Base-by-base conservation (phyloP, 768 basidiomycete genomes). In the Trametopsis cervina region DNA sequence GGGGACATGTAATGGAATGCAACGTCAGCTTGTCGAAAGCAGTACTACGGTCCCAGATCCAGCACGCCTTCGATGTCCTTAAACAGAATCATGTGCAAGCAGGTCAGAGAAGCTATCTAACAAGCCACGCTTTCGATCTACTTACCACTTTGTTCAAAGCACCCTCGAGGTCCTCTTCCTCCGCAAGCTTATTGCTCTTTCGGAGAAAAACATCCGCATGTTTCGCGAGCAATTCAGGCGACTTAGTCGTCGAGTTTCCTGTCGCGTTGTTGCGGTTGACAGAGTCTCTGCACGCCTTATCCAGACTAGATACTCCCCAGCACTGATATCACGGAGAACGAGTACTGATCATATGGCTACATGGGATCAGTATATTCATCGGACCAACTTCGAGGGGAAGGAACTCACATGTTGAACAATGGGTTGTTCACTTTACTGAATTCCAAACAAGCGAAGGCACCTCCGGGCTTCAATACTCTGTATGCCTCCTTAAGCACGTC, bases 61-160 rank as follows among this genome's bases (percentile, higher is more conserved):
- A n/a, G n/a, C n/a, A n/a, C n/a, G 74, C 97, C 94, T 63, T 94
- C 91, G 58, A 97, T 86, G 67, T 96, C 97, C 64, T 93, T 93
- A 86, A 99, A 96, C 42, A 98, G 70, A 12, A 89, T 76, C 93
- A 97, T 96, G 94, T 98, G 60, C 2, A 54, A 29, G 43, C 17
- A 15, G 29, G 29, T 33, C 7, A 33, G 29, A 33, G 15, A 15
- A 33, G 29, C 15, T 7, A 33, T 15, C 7, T 33, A 20, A 44
- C 17, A 33, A 17, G 25, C 36, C 23, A 23, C 20, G 20, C 26
- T 20, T 5, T 15, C 12, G n/a, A n/a, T n/a, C n/a, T 10, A 69
- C 85, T 43, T 63, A 95, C 94, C 60, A 92, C 89, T 56, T 91
- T 86, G 63, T 91, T 88, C 38, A 99, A 64, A 9, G 90, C 89